Evolutionary conservation across 768 basidiomycete genomes (phyloP).

Genomic region (Ramaria rubella): DNA sequence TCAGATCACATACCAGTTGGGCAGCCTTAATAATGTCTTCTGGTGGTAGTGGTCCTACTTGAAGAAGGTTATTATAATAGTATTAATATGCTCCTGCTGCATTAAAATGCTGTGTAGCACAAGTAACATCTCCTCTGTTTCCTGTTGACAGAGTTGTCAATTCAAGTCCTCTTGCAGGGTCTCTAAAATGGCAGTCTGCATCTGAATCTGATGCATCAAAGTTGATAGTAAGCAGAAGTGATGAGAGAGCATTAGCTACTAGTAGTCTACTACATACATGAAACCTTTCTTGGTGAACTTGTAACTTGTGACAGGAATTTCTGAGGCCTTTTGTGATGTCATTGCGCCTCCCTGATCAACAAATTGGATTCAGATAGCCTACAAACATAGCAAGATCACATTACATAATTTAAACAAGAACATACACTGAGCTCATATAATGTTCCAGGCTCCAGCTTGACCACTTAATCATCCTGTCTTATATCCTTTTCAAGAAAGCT

Average conservation of each 20-base stretch:
- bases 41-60: slow-evolving; percentile 37
- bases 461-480: slow-evolving; percentile 34
- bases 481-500: slow-evolving; percentile 23
- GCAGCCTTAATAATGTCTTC: slow-evolving; percentile 45
- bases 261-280: slow-evolving; percentile 35
- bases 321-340: slow-evolving; percentile 43
- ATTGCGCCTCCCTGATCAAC: slow-evolving; percentile 33
- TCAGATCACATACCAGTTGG: slow-evolving; percentile 35
- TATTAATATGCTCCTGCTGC: slow-evolving; percentile 30
- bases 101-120: slow-evolving; percentile 35
- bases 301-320: slow-evolving; percentile 38
- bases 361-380: neutral
- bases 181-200: neutral
- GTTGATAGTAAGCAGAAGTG: slow-evolving; percentile 23
- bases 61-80: slow-evolving; percentile 31
- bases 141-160: slow-evolving; percentile 23
- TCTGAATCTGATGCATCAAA: neutral
- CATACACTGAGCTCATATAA: slow-evolving; percentile 36
- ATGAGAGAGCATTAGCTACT: slow-evolving; percentile 21
- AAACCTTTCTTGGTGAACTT: slow-evolving; percentile 34
- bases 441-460: slow-evolving; percentile 33
- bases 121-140: slow-evolving; percentile 24
- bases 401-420: neutral
- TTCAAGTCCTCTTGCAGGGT: slow-evolving; percentile 14
- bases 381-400: neutral